phyloP scores from a whole-genome alignment of 345 rosid species.

The Microcos paniculata region DNA sequence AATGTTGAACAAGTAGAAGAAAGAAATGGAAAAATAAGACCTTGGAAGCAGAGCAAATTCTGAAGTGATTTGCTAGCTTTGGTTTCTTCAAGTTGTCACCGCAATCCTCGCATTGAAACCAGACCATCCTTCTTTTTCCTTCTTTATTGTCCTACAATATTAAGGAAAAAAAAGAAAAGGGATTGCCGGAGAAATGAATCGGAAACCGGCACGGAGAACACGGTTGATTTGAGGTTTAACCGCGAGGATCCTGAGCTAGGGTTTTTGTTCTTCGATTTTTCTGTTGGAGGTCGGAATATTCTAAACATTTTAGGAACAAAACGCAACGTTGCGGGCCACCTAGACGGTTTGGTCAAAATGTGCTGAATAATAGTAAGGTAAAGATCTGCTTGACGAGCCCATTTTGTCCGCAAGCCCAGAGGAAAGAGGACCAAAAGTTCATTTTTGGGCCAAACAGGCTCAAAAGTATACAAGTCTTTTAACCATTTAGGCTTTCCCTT shows the following conservation, averaged over 20 bases:
- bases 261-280: background rate
- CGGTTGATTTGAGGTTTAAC: background rate
- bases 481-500: no score
- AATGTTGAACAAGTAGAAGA: background rate
- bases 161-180: background rate
- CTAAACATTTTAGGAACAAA: background rate
- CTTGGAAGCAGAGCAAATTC: constrained; percentile 79
- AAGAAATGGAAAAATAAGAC: constrained; percentile 18
- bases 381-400: background rate
- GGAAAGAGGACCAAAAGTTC: background rate
- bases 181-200: background rate
- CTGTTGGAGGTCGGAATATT: background rate
- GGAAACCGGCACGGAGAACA: background rate
- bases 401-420: background rate
- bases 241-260: background rate
- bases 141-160: background rate
- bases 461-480: no score
- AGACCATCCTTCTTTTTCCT: constrained; percentile 59
- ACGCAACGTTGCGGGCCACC: background rate
- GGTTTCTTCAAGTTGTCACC: constrained; percentile 96
- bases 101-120: constrained; percentile 99
- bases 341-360: background rate
- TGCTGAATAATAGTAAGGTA: background rate
- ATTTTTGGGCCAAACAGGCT: no score
- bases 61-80: constrained; percentile 75